A percentile compares a stretch with the other conserved stretches of the same genome.
These are phyloP conservation scores for Saturnispora zaruensis DNA, from an alignment of 805 yeast genomes.

Conservation along the genomic window DNA sequence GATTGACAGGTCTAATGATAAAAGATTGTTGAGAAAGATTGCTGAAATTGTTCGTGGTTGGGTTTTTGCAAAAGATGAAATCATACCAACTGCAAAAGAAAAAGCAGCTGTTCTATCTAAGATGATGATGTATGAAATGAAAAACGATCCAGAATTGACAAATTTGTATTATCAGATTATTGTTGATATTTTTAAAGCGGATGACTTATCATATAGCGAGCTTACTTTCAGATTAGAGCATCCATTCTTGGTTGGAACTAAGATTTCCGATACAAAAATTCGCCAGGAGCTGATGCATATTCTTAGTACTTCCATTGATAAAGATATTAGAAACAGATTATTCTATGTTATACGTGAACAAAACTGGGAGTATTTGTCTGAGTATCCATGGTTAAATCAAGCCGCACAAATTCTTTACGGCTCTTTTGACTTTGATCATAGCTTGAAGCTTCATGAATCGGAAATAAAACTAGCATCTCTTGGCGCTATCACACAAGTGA, in stretches of 20 bases:
- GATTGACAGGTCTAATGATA: constrained; percentile 81
- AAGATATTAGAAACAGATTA: constrained; percentile 67
- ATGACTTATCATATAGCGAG: constrained; percentile 71
- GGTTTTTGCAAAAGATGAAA: constrained; percentile 77
- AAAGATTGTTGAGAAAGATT: constrained; percentile 62
- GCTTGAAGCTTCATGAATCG: constrained; percentile 36
- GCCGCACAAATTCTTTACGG: constrained; percentile 83
- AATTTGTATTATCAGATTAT: constrained; percentile 79
- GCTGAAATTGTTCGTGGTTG: constrained; percentile 74
- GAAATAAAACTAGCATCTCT: constrained; percentile 50
- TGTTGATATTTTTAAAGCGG: constrained; percentile 78
- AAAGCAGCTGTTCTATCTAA: constrained; percentile 89
- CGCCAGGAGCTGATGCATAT: constrained; percentile 74
- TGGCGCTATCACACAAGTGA: constrained; percentile 33
- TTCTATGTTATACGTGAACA: constrained; percentile 89
- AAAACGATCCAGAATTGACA: constrained; percentile 75
- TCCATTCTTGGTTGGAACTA: constrained; percentile 90
- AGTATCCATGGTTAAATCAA: constrained; percentile 90
- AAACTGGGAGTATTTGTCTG: constrained; percentile 93
- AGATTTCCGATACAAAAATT: constrained; percentile 64
- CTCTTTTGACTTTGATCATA: constrained; percentile 48
- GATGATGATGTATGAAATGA: constrained; percentile 85
- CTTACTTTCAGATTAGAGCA: constrained; percentile 93
- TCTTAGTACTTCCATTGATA: constrained; percentile 68
- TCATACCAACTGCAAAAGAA: constrained; percentile 91